Evolutionary conservation across 2,329 filamentous ascomycete genomes (phyloP).

Genomic region (Fonsecaea erecta): DNA sequence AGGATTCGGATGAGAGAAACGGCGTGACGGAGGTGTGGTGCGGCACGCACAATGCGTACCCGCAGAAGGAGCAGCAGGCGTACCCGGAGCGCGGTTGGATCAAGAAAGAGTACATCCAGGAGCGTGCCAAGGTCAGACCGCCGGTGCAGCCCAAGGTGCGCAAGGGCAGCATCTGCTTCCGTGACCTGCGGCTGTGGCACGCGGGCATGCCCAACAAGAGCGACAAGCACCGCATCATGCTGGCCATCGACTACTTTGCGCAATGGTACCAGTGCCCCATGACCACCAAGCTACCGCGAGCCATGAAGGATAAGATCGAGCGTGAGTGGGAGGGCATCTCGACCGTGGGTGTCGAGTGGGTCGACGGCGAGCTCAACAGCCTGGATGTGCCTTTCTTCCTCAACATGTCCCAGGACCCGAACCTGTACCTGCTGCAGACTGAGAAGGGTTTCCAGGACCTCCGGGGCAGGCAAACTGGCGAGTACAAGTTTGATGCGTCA

Average conservation of each 20-base stretch:
- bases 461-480: slow-evolving; percentile 20
- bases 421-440: slow-evolving; percentile 26
- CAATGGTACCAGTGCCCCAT: slow-evolving; percentile 31
- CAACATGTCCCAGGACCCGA: slow-evolving; percentile 29
- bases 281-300: slow-evolving; percentile 23
- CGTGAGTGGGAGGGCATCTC: slow-evolving; percentile 25
- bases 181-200: slow-evolving; percentile 67
- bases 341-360: slow-evolving; percentile 25
- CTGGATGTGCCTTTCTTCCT: slow-evolving; percentile 25
- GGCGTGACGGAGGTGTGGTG: slow-evolving; percentile 58
- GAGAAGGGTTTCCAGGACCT: slow-evolving; percentile 27
- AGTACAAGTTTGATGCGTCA: slow-evolving; percentile 22
- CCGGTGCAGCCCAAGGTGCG: slow-evolving; percentile 48
- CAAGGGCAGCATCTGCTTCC: slow-evolving; percentile 61
- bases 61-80: slow-evolving; percentile 43
- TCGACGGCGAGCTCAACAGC: slow-evolving; percentile 23
- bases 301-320: slow-evolving; percentile 25
- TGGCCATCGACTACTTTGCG: slow-evolving; percentile 42
- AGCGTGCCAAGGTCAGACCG: slow-evolving; percentile 40
- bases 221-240: slow-evolving; percentile 52
- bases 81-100: slow-evolving; percentile 43
- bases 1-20: slow-evolving; percentile 51
- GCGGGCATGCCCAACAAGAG: slow-evolving; percentile 64
- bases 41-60: slow-evolving; percentile 51
- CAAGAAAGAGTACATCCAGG: slow-evolving; percentile 42